These are phyloP conservation scores for Craterostigma plantagineum DNA, from an alignment of 257 asterid genomes.

Conservation along the genomic window DNA sequence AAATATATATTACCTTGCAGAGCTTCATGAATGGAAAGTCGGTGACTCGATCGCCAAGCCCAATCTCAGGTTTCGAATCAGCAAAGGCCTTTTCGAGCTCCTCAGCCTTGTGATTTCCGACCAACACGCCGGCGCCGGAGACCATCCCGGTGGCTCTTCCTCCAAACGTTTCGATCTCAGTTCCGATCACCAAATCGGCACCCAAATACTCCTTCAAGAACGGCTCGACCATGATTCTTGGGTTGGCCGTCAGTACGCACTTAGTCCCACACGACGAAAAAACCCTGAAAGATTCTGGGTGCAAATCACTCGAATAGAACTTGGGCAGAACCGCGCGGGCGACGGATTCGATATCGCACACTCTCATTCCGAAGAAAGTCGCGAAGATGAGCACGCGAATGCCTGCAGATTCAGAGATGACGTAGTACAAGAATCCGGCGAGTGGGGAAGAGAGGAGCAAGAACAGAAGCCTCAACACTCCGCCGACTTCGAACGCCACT, in stretches of 20 bases:
- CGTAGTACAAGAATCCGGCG: slow-evolving; percentile 39
- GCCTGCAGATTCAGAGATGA: slow-evolving; percentile 45
- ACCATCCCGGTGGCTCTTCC: slow-evolving; percentile 61
- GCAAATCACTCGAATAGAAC: slow-evolving; percentile 38
- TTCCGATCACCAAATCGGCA: slow-evolving; percentile 52
- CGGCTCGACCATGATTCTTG: slow-evolving; percentile 58
- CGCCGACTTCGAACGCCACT: slow-evolving; percentile 68
- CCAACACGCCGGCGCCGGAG: slow-evolving; percentile 28
- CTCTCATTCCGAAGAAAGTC: slow-evolving; percentile 36
- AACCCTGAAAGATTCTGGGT: slow-evolving; percentile 61
- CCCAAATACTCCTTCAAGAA: slow-evolving; percentile 42
- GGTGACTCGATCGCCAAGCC: slow-evolving; percentile 45
- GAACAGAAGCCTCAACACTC: slow-evolving; percentile 37
- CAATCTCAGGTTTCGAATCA: slow-evolving; percentile 18
- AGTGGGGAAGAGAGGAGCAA: slow-evolving; percentile 36
- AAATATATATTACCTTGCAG: slow-evolving; percentile 41
- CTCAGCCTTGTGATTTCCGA: slow-evolving; percentile 33
- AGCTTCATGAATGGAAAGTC: slow-evolving; percentile 54
- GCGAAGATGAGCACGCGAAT: slow-evolving; percentile 41
- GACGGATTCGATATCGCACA: slow-evolving; percentile 35
- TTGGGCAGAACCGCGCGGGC: slow-evolving; percentile 64
- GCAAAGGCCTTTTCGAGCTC: slow-evolving; percentile 21
- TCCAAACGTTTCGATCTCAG: slow-evolving; percentile 27
- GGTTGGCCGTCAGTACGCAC: slow-evolving; percentile 53
- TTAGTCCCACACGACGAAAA: slow-evolving; percentile 47